Percentiles rank a stretch among this genome's conserved stretches.
Conservation (phyloP, 2,329 filamentous ascomycete genomes). For the Dryadomyces quercus-mongolicae region DNA sequence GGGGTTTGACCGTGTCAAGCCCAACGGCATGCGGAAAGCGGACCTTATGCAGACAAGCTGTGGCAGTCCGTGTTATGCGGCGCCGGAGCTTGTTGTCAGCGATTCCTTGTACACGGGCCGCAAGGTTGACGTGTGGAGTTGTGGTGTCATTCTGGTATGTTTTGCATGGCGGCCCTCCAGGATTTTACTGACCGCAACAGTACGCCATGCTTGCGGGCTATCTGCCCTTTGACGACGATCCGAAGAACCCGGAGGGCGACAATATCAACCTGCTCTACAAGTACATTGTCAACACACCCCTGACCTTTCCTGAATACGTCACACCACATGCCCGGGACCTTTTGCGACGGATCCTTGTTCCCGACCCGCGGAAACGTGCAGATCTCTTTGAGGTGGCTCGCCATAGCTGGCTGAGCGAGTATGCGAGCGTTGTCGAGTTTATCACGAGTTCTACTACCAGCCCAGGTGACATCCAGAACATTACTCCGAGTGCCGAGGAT, state of each 20-base stretch:
- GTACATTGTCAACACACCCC: conserved; percentile 93
- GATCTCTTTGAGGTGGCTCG: conserved; percentile 95
- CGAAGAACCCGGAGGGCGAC: conserved; percentile 94
- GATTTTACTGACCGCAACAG: conserved; percentile 31
- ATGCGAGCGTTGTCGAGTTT: conserved; percentile 89
- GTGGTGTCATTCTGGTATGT: conserved; percentile 89
- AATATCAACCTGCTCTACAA: conserved; percentile 99
- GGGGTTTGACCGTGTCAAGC: conserved; percentile 69
- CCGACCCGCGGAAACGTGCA: conserved; percentile 85
- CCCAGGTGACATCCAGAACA: conserved; percentile 71
- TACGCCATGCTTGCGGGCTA: conserved; percentile 99
- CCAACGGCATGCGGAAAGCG: conserved; percentile 67
- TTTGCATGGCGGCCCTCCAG: background rate
- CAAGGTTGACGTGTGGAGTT: conserved; percentile 99
- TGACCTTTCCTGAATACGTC: conserved; percentile 98
- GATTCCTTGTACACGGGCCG: conserved; percentile 94
- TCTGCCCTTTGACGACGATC: conserved; percentile 94
- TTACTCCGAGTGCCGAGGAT: conserved; percentile 51
- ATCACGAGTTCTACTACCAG: conserved; percentile 94
- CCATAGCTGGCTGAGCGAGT: conserved; percentile 97
- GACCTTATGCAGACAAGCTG: conserved; percentile 99
- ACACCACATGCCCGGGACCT: conserved; percentile 92
- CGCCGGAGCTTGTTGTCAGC: conserved; percentile 91
- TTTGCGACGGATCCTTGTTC: conserved; percentile 82
- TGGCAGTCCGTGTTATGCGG: conserved; percentile 94